Base-by-base conservation (phyloP, 2,329 filamentous ascomycete genomes). In the Karstenula rhodostoma region DNA sequence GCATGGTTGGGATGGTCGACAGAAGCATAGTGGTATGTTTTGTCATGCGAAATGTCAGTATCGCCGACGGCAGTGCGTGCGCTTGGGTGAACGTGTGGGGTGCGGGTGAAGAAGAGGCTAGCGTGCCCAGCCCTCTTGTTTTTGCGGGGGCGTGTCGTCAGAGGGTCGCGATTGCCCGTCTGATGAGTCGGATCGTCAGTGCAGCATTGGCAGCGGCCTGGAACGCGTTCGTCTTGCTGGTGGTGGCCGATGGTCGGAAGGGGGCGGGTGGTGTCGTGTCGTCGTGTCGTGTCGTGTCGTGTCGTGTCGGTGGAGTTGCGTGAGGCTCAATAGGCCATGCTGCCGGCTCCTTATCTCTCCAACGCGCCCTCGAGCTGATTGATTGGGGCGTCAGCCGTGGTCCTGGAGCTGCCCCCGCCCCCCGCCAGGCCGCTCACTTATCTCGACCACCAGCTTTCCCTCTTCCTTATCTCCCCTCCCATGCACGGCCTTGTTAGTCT, bases 391-490 rank as follows among this genome's bases (percentile, higher is more conserved):
- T 33, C 40, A 33, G 52, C 35, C 19, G 3, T 19, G 17, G 46
- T 55, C 52, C 52, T 43, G 22, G 25, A 32, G 29, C 4, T 32
- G 2, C 29, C 29, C 29, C 29, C 27, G 27, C 27, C 8, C n/a
- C 33, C 19, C 23, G n/a, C 50, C 50, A 17, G 10, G 33, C 9
- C 23, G 51, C n/a, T 13, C 19, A 47, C 17, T 55, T 55, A 55
- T 55, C 52, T 54, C 51, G 19, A 4, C 25, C n/a, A n/a, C 51
- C 12, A 55, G 51, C 49, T 46, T 55, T 29, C 27, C 40, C 40
- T 44, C 23, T 55, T 37, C 29, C 52, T 55, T 55, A 55, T 55
- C 52, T 55, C 37, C 25, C 52, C 40, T 46, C 52, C 3, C 29
- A 32, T 2, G 29, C 29, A n/a, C 37, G 52, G 43, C 52, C 37